Evolutionary conservation across 164 flowering plant genomes (phyloP), one percentile per base, ranked within the genome.

Genomic region (Taxillus chinensis): DNA sequence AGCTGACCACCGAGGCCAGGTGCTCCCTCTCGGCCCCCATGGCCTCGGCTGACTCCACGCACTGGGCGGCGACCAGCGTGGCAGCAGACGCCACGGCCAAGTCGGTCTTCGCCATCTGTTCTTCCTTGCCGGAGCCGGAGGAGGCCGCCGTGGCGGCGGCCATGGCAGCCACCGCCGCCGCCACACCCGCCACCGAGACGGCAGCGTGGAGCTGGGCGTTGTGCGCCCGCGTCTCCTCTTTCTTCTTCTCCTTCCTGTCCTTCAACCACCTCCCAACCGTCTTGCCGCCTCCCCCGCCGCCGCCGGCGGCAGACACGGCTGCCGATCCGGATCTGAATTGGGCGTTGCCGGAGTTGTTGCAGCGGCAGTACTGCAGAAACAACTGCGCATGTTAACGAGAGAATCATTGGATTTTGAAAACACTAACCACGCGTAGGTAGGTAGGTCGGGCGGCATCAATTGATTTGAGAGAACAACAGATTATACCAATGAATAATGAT

Each of bases 81-180:
- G 99, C 97, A 0, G 99, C 99, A 0, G 99, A 90, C 2, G 97
- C 96, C 62, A 93, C 86, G 0, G 99, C 99, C 87, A 83, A 82
- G 65, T 93, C 90, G 0, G 97, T 86, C 79, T 86, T 89, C 0
- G 91, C 80, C 86, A 76, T 79, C n/a, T 81, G 81, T 70, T 90
- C 92, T 16, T 88, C 96, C 66, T 88, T 90, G 8, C 86, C 78
- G 0, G 84, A 52, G 6, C 78, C 79, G 0, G 95, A 83, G 0
- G 90, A 73, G 1, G 90, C 88, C 0, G 96, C 93, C 0, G 96
- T 90, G 43, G 96, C 98, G 0, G 96, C 92, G 1, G 99, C 97
- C 0, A 87, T 85, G 0, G 97, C 99, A 0, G 99, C 99, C 8
- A 93, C 79, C 0, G 96, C 96, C 0, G 98, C 79, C 8, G 98